Evolutionary conservation across 306 rosid genomes (phyloP).

Genomic region (Carpinus fangiana): DNA sequence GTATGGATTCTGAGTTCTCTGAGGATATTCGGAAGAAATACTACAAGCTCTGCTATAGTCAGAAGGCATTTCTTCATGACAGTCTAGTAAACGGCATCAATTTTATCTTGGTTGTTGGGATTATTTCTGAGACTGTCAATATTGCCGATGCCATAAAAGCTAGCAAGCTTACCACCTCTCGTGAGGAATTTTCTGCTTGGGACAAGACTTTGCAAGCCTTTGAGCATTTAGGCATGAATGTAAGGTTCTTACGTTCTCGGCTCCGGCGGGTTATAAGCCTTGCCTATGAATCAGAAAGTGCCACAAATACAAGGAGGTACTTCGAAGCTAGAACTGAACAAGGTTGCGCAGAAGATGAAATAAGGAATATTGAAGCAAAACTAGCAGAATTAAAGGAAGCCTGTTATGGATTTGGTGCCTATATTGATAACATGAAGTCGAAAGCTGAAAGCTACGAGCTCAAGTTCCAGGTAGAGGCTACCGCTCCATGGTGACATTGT

Average conservation of each 20-base stretch:
- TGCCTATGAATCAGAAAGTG: slow-evolving; percentile 49
- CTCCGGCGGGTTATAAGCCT: slow-evolving; percentile 55
- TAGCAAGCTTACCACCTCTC: slow-evolving; percentile 47
- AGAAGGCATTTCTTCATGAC: slow-evolving; percentile 74
- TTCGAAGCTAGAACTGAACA: slow-evolving; percentile 43
- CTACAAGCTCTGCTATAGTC: slow-evolving; percentile 70
- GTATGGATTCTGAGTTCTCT: slow-evolving; percentile 59
- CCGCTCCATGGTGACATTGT: slow-evolving; percentile 58
- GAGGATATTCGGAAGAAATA: slow-evolving; percentile 55
- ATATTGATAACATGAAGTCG: slow-evolving; percentile 54
- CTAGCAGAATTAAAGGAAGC: slow-evolving; percentile 70
- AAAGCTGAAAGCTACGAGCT: slow-evolving; percentile 53
- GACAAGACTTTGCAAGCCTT: slow-evolving; percentile 68
- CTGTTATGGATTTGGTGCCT: slow-evolving; percentile 54
- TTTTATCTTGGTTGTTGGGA: slow-evolving; percentile 47
- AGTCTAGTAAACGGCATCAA: slow-evolving; percentile 52
- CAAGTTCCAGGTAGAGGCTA: slow-evolving; percentile 52
- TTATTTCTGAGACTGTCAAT: slow-evolving; percentile 51
- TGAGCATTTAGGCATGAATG: slow-evolving; percentile 73
- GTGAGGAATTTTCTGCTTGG: slow-evolving; percentile 59
- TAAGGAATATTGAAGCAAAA: slow-evolving; percentile 62
- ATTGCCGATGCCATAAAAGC: slow-evolving; percentile 60
- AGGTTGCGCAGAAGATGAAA: slow-evolving; percentile 45
- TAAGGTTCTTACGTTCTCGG: slow-evolving; percentile 58
- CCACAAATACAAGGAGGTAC: slow-evolving; percentile 43